Evolutionary conservation across 768 basidiomycete genomes (phyloP), one percentile per base, ranked within the genome.

Genomic region (Paxillus involutus): DNA sequence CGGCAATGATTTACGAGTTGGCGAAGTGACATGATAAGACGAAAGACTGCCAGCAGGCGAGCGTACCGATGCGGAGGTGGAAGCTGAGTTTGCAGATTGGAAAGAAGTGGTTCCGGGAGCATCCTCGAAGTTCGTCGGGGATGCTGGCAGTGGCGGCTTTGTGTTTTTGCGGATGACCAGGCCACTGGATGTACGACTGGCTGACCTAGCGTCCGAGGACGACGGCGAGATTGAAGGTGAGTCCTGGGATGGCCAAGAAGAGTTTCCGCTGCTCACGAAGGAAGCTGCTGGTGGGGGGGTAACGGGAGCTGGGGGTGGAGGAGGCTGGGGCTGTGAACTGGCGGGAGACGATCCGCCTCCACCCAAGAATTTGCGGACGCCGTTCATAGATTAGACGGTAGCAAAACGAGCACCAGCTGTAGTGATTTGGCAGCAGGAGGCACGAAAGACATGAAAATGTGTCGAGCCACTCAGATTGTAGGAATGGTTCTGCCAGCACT

Each of bases 311-410:
- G 64, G 17, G 16, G 51, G 58, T 29, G 58, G 47, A 51, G 58
- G 47, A 51, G 63, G 58, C 65, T 58, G 57, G 54, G 63, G 62
- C 49, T 71, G 72, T 47, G 71, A 59, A 49, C 69, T 66, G 55
- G 69, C 51, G 29, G 68, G 47, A 35, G 51, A 51, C 47, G 73
- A 60, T 47, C 73, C 75, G 51, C 77, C 77, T 55, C 72, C 73
- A 44, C 73, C 76, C 52, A 86, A 77, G 60, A 88, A 76, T 72
- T 83, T 80, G 62, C 84, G 85, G 58, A 88, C 84, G 63, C 85
- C 84, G 79, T 88, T 85, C 86, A 88, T 88, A 66, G 55, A 56
- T 59, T 50, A 48, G 29, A 33, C 30, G 43, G 24, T 14, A 40
- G 46, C 37, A 17, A 21, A 41, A 56, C 50, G 55, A 54, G 53